Evolutionary conservation across 2,329 filamentous ascomycete species (phyloP).

Genomic region (Diplocarpon rosae): DNA sequence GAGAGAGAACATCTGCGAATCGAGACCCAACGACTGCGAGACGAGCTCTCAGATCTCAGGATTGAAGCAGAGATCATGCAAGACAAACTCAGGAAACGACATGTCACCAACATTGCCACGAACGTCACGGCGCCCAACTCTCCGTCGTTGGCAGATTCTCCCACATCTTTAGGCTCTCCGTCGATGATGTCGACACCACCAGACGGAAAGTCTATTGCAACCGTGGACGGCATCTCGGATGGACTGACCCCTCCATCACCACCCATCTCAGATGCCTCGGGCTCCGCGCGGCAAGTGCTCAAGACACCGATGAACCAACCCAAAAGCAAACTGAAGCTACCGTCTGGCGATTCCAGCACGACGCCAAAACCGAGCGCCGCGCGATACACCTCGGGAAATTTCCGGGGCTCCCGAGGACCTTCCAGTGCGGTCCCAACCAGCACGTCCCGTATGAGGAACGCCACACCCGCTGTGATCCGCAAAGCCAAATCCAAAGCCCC

Average conservation of each 20-base stretch:
- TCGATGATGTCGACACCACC: constrained; percentile 84
- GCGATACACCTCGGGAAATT: constrained; percentile 16
- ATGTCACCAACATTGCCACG: constrained; percentile 48
- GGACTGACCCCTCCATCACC: constrained; percentile 82
- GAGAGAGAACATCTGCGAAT: constrained; percentile 84
- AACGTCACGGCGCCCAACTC: constrained; percentile 55
- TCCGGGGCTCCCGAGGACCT: constrained; percentile 20
- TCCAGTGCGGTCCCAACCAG: constrained; percentile 11
- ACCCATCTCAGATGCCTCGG: constrained; percentile 77
- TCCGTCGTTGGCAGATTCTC: constrained; percentile 64
- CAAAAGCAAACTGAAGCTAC: constrained; percentile 40
- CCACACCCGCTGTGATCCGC: constrained; percentile 28
- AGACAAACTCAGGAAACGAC: constrained; percentile 77
- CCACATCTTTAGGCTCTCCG: constrained; percentile 79
- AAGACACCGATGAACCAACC: constrained; percentile 25
- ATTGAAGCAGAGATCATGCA: constrained; percentile 91
- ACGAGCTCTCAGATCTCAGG: constrained; percentile 86
- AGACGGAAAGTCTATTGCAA: constrained; percentile 51
- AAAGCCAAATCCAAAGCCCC: constrained; percentile 33
- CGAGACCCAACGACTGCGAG: constrained; percentile 77
- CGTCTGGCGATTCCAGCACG: constrained; percentile 41
- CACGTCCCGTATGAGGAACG: constrained; percentile 18
- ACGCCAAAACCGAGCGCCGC: constrained; percentile 40
- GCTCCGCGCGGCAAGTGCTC: constrained; percentile 14
- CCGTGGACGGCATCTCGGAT: constrained; percentile 48